A percentile compares a stretch with the other conserved stretches of the same genome.
phyloP scores from a whole-genome alignment of 1,139 yeast species.

The Groenewaldozyma sp. region DNA sequence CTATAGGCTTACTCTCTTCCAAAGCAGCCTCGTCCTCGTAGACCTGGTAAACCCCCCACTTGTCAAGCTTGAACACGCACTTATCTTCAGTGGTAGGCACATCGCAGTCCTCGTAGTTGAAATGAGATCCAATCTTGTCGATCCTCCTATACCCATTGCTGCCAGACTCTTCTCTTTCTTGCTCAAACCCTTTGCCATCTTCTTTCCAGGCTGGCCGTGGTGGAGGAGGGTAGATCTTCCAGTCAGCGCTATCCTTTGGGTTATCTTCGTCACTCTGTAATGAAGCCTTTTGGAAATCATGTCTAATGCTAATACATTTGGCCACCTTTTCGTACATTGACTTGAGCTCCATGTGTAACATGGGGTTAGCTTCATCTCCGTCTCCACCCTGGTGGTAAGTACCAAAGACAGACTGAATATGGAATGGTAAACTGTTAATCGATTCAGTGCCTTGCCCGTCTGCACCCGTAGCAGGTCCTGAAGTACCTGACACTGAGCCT shows the following conservation, averaged over 20 bases:
- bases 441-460: slow-evolving; percentile 5
- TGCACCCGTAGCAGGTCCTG: slow-evolving; percentile 3
- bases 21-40: slow-evolving; percentile 33
- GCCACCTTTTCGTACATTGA: slow-evolving; percentile 63
- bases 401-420: slow-evolving; percentile 21
- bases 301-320: slow-evolving; percentile 64
- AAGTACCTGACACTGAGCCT: slow-evolving; percentile 1
- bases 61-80: slow-evolving; percentile 44
- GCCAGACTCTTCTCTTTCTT: slow-evolving; percentile 19
- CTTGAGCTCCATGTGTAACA: slow-evolving; percentile 57
- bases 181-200: slow-evolving; percentile 46
- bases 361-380: slow-evolving; percentile 52
- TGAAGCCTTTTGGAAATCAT: slow-evolving; percentile 63
- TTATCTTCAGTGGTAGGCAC: slow-evolving; percentile 50
- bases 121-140: slow-evolving; percentile 39
- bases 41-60: slow-evolving; percentile 63
- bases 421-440: slow-evolving; percentile 12
- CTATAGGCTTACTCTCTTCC: slow-evolving; percentile 32
- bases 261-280: slow-evolving; percentile 66
- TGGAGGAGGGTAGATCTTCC: slow-evolving; percentile 88
- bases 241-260: slow-evolving; percentile 64
- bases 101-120: slow-evolving; percentile 48
- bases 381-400: slow-evolving; percentile 19
- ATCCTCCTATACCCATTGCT: slow-evolving; percentile 8
- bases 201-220: slow-evolving; percentile 89